Base-by-base conservation (phyloP, 2,329 filamentous ascomycete genomes). In the Scytalidium sp. region DNA sequence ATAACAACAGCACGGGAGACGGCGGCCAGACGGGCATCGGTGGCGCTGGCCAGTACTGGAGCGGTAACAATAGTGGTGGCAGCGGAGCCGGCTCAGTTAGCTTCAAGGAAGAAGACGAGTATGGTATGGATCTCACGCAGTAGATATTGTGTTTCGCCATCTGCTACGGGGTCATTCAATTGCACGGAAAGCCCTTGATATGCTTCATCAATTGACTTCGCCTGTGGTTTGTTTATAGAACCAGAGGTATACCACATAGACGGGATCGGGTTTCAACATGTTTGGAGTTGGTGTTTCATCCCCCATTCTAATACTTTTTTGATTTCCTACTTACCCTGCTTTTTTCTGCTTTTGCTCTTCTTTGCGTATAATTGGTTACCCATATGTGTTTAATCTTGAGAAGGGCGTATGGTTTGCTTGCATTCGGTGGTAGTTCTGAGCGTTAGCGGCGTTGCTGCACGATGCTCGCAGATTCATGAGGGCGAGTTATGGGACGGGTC, bases 21-120 rank as follows among this genome's bases (percentile, higher is more conserved):
- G 53, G 54, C 21, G 60, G 60, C 39, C 57, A 61, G 41, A 52
- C 57, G 29, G 59, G 57, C n/a, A 56, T 61, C 32, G 59, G 57
- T 25, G 58, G 60, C 20, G 42, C 63, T 19, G 71, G 70, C 11
- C 79, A 82, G 54, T 84, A 86, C 64, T 87, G 84, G 74, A 81
- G 83, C 47, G 84, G 85, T 41, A 83, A 80, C 53, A 85, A 87
- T 64, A 88, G 87, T 63, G 87, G 88, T 47, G 84, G 79, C 53
- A 89, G 83, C 63, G 85, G 85, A 49, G 80, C 84, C 41, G 77
- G 76, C 20, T 73, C 75, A 6, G 75, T 89, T 63, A 85, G 86
- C 66, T 90, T 97, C 72, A 96, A 96, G 70, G 92, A 96, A 67
- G 92, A 97, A 70, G 92, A 97, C 60, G 92, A 96, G 71, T 96